phyloP scores from a whole-genome alignment of 2,329 filamentous ascomycete genomes.

The Fusarium sp. region DNA sequence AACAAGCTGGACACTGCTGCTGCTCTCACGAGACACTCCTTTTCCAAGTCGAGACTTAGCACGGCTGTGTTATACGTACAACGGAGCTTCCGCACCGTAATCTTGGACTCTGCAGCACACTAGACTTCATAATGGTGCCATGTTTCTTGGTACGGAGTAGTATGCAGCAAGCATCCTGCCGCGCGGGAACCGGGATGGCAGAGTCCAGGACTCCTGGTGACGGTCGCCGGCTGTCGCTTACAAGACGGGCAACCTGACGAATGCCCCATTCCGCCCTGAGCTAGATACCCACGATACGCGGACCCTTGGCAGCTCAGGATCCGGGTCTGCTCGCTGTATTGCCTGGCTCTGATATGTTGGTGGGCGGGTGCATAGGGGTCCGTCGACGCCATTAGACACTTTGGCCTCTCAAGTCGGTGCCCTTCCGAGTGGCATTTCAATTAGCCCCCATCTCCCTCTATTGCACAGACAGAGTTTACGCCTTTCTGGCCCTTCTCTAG shows the following conservation, averaged over 20 bases:
- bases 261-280: too few relatives aligned
- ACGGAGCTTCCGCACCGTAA: not conserved
- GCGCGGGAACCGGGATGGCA: too few relatives aligned
- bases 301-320: too few relatives aligned
- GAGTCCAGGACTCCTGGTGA: too few relatives aligned
- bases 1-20: not conserved
- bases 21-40: not conserved
- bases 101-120: not conserved
- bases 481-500: not conserved
- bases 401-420: too few relatives aligned
- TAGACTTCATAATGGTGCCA: not conserved
- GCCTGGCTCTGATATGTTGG: not conserved
- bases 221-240: too few relatives aligned
- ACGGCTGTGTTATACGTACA: not conserved
- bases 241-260: too few relatives aligned
- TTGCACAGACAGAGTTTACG: not conserved
- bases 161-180: too few relatives aligned
- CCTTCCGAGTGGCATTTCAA: constrained; percentile 8
- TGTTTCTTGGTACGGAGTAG: too few relatives aligned
- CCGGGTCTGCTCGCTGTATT: too few relatives aligned
- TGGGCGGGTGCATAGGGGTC: not conserved
- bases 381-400: not conserved
- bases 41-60: constrained; percentile 13
- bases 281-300: too few relatives aligned
- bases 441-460: constrained; percentile 3